Percentiles rank a stretch among this genome's conserved stretches.
Conservation (phyloP, 1,139 yeast genomes). For the Candida smagusa region DNA sequence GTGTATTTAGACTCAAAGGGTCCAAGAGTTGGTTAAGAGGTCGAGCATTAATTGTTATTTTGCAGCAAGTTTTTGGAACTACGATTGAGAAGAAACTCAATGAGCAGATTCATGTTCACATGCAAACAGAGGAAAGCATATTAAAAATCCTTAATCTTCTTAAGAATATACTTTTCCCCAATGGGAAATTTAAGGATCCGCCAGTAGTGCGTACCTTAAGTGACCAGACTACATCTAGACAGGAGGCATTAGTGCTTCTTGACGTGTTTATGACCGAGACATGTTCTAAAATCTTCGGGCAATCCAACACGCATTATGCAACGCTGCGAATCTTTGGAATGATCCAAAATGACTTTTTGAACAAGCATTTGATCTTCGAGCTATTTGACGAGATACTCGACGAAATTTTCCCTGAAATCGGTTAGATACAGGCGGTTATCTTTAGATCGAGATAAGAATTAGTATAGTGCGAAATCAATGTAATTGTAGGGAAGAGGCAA, state of each 20-base stretch:
- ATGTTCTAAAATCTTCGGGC: constrained; percentile 74
- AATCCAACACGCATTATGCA: constrained; percentile 61
- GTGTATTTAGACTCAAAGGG: constrained; percentile 65
- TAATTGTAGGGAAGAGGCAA: not conserved
- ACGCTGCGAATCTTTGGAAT: constrained; percentile 57
- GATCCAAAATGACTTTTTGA: constrained; percentile 72
- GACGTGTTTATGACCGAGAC: constrained; percentile 59
- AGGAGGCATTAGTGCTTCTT: constrained; percentile 58
- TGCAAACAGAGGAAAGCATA: constrained; percentile 47
- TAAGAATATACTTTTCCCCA: constrained; percentile 61
- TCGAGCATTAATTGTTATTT: constrained; percentile 71
- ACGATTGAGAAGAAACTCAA: constrained; percentile 74
- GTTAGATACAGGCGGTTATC: not conserved
- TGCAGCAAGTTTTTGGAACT: constrained; percentile 86
- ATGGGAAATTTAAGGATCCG: constrained; percentile 49
- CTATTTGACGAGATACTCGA: constrained; percentile 50
- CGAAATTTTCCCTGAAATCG: constrained; percentile 39
- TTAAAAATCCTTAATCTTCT: constrained; percentile 42
- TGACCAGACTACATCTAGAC: constrained; percentile 52
- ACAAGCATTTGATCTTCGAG: constrained; percentile 60
- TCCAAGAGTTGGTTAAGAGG: constrained; percentile 81
- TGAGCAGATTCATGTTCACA: constrained; percentile 31
- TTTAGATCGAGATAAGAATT: not conserved
- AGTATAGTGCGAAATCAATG: not conserved
- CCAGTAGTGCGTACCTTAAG: constrained; percentile 44